phyloP scores from a whole-genome alignment of 257 asterid species.

The Galeopsis tetrahit region DNA sequence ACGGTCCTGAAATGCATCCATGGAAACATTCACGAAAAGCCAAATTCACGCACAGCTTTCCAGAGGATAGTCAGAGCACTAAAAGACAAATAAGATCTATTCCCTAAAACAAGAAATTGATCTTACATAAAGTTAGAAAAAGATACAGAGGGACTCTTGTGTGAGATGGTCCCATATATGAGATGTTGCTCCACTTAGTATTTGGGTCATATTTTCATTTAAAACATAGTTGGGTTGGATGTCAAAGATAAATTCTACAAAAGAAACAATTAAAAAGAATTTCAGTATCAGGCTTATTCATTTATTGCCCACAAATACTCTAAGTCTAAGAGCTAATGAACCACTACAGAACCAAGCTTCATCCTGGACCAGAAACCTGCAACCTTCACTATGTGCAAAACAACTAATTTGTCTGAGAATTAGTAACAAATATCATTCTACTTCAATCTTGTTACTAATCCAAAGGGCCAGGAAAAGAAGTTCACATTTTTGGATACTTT shows the following conservation, averaged over 20 bases:
- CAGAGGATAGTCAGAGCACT: background rate
- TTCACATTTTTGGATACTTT: background rate
- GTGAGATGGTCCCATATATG: too few relatives aligned
- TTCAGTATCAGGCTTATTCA: slow-evolving; percentile 8
- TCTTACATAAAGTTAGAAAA: background rate
- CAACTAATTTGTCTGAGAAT: background rate
- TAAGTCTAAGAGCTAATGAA: background rate
- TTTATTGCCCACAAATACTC: slow-evolving; percentile 19
- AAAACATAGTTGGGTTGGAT: too few relatives aligned
- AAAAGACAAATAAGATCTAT: slow-evolving; percentile 16
- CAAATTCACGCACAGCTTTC: background rate
- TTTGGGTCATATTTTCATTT: too few relatives aligned
- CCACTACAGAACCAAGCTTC: slow-evolving; percentile 13
- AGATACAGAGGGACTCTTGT: too few relatives aligned
- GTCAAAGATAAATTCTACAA: slow-evolving; percentile 19
- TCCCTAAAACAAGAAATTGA: slow-evolving; percentile 20
- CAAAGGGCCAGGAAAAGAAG: background rate
- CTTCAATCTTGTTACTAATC: background rate
- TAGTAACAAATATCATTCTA: background rate
- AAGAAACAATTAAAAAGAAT: slow-evolving; percentile 7
- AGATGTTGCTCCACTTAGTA: too few relatives aligned
- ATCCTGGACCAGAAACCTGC: slow-evolving; percentile 14
- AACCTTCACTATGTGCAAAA: slow-evolving; percentile 8
- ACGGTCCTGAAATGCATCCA: slow-evolving; percentile 58
- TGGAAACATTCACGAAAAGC: slow-evolving; percentile 31